Evolutionary conservation across 2,329 filamentous ascomycete species (phyloP).

Genomic region (Colletotrichum neosansevieriae): DNA sequence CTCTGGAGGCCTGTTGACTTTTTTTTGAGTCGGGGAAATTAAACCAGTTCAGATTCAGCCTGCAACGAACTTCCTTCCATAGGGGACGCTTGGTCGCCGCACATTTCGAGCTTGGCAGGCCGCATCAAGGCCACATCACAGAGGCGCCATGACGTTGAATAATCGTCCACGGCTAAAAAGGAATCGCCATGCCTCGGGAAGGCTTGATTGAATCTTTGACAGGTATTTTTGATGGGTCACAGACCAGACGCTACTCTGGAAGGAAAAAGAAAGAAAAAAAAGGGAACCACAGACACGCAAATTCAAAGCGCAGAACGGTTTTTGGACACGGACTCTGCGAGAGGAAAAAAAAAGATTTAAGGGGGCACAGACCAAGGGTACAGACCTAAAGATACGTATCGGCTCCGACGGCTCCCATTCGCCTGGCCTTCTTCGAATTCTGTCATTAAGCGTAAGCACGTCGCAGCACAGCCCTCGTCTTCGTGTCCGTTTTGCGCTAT

Average conservation of each 20-base stretch:
- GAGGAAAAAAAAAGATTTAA: not conserved
- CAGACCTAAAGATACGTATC: no score
- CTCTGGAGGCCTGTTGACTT: not conserved
- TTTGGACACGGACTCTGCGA: constrained; percentile 21
- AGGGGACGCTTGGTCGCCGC: constrained; percentile 7
- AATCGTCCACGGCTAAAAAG: not conserved
- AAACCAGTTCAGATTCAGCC: not conserved
- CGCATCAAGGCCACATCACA: constrained; percentile 6
- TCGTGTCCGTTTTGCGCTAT: constrained; percentile 14
- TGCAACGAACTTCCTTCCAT: constrained; percentile 4
- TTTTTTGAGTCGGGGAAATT: not conserved
- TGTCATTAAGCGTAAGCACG: constrained; percentile 51
- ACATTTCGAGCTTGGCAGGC: constrained; percentile 11
- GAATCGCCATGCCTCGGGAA: not conserved
- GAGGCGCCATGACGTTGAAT: not conserved
- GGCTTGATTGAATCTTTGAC: not conserved
- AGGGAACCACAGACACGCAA: constrained; percentile 7
- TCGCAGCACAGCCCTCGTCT: constrained; percentile 50
- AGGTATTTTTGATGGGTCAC: constrained; percentile 15
- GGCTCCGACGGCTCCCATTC: constrained; percentile 45
- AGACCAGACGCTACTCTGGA: not conserved
- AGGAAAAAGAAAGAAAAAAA: not conserved
- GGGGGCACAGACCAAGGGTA: not conserved
- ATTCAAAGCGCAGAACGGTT: not conserved
- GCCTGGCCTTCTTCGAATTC: constrained; percentile 45